Evolutionary conservation across 2,329 filamentous ascomycete species (phyloP), one percentile per base, ranked within the genome.

Genomic region (Fusarium sp.): DNA sequence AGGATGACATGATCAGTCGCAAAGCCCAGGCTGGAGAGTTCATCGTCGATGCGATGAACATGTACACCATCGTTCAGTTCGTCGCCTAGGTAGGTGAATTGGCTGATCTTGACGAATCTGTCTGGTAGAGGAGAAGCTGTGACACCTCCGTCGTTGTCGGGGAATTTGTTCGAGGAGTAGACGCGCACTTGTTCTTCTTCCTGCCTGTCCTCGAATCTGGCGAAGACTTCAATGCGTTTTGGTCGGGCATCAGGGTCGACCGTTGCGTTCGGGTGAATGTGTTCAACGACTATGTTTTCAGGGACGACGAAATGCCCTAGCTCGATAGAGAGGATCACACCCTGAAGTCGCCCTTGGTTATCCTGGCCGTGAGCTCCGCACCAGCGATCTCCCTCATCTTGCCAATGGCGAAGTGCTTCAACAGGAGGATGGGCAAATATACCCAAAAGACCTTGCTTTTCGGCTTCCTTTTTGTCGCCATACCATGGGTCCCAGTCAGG

Each of bases 371-470:
- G 76, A 0, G 83, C 85, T 7, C 91, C 90, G 78, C 95, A 98
- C 92, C 94, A 98, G 80, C 94, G 97, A 67, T 98, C 92, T 22
- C 92, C 93, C 34, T 91, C 86, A 51, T 97, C 92, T 12, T 90
- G 83, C 94, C 94, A 97, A 6, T 84, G 81, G 3, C 60, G 53
- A 4, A 97, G 84, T 1, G 92, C 93, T 1, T 84, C 79, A n/a
- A 82, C 74, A 0, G 86, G 84, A 2, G 84, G 81, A 5, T 62
- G 56, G 2, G 71, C 70, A 7, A 71, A 58, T 12, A 74, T 25
- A 40, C 70, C 68, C 4, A 56, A 43, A 22, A 75, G 7, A 2
- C 76, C 77, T 8, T 73, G 71, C 29, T 65, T 53, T 29, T 63
- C 66, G 1, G 66, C 58, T 8, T 58, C 63, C 1, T 54, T 51